Evolutionary conservation across 306 rosid genomes (phyloP), one percentile per base, ranked within the genome.

Genomic region (Malus sylvestris): DNA sequence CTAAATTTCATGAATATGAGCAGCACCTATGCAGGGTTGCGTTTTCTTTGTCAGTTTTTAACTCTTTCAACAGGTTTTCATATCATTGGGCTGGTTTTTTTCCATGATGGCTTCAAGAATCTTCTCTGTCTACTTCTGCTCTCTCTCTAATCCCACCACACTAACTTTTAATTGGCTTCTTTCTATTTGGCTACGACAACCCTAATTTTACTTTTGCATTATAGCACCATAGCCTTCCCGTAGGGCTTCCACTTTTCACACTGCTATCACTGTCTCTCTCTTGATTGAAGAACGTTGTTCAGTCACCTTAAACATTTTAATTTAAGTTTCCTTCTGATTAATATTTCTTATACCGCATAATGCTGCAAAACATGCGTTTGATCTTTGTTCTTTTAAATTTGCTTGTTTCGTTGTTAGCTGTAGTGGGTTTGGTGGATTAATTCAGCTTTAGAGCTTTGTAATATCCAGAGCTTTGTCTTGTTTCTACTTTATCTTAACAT

Each of bases 41-140:
- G 29, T 66, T 75, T 67, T 76, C 74, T 44, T 44, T 78, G 80
- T 74, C 80, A 74, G 78, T 60, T 62, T 77, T 75, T 45, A 73
- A 73, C 70, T 58, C 83, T 44, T 77, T 42, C 38, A 27, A 15
- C 55, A 5, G 79, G 42, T 61, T 61, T 51, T 51, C 61, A 7
- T 74, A 85, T 85, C 83, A 82, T 80, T 82, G 76, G 76, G 74
- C 40, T 67, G 66, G 77, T 67, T 71, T 81, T 61, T 67, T 63
- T 30, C 67, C 76, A 83, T 77, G 51, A 73, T 82, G 80, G 65
- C 79, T 75, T 78, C 73, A 49, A 67, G 85, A 83, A 86, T 83
- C 85, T 81, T 86, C 80, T 81, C 81, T 86, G 87, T 81, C 89
- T 29, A 78, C 51, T 81, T 78, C 86, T 82, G 67, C 19, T 78